Evolutionary conservation across 2,329 filamentous ascomycete genomes (phyloP).

Genomic region (Teratosphaeria viscida): DNA sequence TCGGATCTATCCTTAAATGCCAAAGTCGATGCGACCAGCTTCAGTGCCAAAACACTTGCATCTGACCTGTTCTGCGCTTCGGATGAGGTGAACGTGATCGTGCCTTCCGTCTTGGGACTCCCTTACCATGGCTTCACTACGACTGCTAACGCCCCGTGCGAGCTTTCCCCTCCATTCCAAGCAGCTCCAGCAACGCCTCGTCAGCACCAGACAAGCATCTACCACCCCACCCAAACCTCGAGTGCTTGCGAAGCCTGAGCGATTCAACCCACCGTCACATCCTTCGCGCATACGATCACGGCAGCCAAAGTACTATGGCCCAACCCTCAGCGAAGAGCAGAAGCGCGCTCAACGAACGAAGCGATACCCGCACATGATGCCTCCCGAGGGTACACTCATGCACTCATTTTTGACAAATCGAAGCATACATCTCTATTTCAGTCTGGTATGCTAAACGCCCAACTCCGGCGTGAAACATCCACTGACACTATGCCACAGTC

Average conservation of each 20-base stretch:
- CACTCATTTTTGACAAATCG: conserved; percentile 75
- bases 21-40: neutral
- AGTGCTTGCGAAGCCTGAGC: conserved; percentile 74
- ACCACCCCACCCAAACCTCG: conserved; percentile 45
- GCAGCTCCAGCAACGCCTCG: conserved; percentile 14
- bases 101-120: neutral
- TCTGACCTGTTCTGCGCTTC: neutral
- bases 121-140: conserved; percentile 10
- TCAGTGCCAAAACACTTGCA: neutral
- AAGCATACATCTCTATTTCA: conserved; percentile 69
- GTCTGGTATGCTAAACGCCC: conserved; percentile 52
- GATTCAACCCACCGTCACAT: conserved; percentile 89
- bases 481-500: conserved; percentile 33
- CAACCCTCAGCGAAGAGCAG: conserved; percentile 56
- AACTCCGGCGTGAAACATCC: too few relatives aligned
- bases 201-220: conserved; percentile 20
- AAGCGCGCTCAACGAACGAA: conserved; percentile 53
- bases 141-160: conserved; percentile 7
- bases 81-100: neutral
- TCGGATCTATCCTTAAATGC: neutral
- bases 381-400: conserved; percentile 68
- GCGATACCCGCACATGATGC: conserved; percentile 82
- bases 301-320: conserved; percentile 59
- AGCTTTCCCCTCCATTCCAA: conserved; percentile 18
- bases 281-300: conserved; percentile 54